phyloP scores from a whole-genome alignment of 768 basidiomycete genomes.

The Sarcodon sp. region DNA sequence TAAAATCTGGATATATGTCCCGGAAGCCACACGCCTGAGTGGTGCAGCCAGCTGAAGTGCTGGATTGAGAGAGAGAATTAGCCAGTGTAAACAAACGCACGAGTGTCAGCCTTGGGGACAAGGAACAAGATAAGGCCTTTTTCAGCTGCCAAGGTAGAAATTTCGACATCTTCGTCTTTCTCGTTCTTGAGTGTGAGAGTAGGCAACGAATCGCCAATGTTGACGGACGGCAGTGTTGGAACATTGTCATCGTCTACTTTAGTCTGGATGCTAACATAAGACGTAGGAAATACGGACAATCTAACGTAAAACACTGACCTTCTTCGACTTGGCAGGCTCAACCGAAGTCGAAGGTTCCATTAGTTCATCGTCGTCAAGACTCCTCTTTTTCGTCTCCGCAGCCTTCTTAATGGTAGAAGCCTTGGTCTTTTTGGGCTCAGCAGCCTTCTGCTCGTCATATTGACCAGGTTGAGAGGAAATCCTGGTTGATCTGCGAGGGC shows the following conservation, averaged over 20 bases:
- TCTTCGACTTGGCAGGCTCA: not conserved
- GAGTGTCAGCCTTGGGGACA: constrained; percentile 78
- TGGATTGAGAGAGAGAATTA: not conserved
- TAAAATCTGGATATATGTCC: constrained; percentile 71
- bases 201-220: constrained; percentile 68
- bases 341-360: not conserved
- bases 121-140: constrained; percentile 74
- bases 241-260: not conserved
- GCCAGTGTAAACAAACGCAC: constrained; percentile 26
- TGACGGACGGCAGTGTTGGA: constrained; percentile 24
- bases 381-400: constrained; percentile 9
- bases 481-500: constrained; percentile 29
- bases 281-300: not conserved
- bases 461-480: constrained; percentile 34
- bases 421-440: constrained; percentile 18
- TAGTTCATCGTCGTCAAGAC: not conserved
- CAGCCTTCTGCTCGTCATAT: constrained; percentile 17
- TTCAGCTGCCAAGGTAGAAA: constrained; percentile 48
- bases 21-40: constrained; percentile 88
- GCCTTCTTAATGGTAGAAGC: constrained; percentile 23
- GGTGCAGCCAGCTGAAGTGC: constrained; percentile 68
- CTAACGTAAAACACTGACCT: constrained; percentile 1
- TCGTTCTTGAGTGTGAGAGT: constrained; percentile 73
- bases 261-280: not conserved
- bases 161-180: constrained; percentile 66